These are phyloP conservation scores for Trichoderma lentiforme DNA, from an alignment of 2,329 filamentous ascomycete species.

Conservation along the genomic window DNA sequence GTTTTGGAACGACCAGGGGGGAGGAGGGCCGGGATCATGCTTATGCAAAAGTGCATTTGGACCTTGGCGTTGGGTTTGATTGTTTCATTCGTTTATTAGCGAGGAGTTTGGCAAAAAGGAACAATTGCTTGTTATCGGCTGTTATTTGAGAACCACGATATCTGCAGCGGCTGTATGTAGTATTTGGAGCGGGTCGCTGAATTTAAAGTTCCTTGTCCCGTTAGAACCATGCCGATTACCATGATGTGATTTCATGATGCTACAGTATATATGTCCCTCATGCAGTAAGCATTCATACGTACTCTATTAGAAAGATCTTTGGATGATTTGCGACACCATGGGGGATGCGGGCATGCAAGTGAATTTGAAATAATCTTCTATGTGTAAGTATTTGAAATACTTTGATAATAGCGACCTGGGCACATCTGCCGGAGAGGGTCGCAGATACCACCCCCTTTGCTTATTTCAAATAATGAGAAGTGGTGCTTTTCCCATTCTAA, in stretches of 20 bases:
- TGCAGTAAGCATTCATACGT: neutral
- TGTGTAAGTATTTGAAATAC: constrained; percentile 9
- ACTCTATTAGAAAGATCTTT: neutral
- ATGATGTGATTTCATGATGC: neutral
- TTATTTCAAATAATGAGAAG: neutral
- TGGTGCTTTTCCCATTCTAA: neutral
- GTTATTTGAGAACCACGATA: neutral
- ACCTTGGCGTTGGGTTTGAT: neutral
- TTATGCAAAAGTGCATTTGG: neutral
- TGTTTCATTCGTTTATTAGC: constrained; percentile 19
- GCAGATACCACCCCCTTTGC: neutral
- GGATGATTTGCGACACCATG: neutral
- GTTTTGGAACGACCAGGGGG: neutral
- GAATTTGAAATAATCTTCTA: neutral
- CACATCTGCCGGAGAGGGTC: neutral
- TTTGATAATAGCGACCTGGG: neutral
- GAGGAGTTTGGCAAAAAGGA: constrained; percentile 22
- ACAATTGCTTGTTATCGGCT: neutral
- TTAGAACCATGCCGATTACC: neutral
- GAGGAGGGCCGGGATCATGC: neutral
- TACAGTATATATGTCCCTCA: neutral
- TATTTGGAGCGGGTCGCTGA: neutral
- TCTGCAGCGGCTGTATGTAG: neutral
- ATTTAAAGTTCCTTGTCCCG: neutral
- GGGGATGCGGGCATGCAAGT: neutral